Evolutionary conservation across 2,329 filamentous ascomycete species (phyloP).

Genomic region (Pseudogymnoascus sp.): DNA sequence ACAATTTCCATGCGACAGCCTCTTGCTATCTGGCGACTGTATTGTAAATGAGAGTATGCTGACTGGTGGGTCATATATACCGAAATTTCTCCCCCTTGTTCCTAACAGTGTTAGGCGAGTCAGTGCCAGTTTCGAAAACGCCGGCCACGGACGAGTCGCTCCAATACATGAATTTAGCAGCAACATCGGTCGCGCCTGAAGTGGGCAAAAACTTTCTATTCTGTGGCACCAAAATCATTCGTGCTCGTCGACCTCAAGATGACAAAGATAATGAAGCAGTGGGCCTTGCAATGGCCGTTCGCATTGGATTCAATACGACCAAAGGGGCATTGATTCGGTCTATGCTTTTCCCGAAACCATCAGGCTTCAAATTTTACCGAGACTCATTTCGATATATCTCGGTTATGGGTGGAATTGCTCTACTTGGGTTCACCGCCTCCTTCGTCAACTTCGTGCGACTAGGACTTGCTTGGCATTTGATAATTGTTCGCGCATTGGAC

Average conservation of each 20-base stretch:
- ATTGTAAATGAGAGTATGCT: constrained; percentile 99
- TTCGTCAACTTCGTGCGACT: constrained; percentile 89
- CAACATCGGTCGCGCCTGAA: constrained; percentile 73
- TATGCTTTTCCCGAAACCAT: constrained; percentile 97
- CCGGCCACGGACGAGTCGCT: constrained; percentile 76
- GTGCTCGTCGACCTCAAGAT: constrained; percentile 80
- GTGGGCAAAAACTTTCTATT: constrained; percentile 87
- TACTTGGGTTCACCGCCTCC: constrained; percentile 80
- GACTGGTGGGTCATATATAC: constrained; percentile 46
- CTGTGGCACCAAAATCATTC: constrained; percentile 89
- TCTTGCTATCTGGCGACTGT: constrained; percentile 86
- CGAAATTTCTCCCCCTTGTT: constrained; percentile 9
- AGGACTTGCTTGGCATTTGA: constrained; percentile 76
- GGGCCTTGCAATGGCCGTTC: constrained; percentile 81
- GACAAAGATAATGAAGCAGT: constrained; percentile 80
- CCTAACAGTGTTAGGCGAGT: constrained; percentile 55
- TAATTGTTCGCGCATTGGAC: constrained; percentile 85
- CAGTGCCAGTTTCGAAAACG: constrained; percentile 88
- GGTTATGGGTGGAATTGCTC: constrained; percentile 83
- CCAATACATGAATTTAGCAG: constrained; percentile 64
- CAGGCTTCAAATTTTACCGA: constrained; percentile 96
- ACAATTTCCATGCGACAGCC: constrained; percentile 85
- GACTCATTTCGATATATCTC: constrained; percentile 97
- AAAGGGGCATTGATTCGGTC: constrained; percentile 93
- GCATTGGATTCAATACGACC: constrained; percentile 95